phyloP scores from a whole-genome alignment of 495 filamentous ascomycete species.

The Tuber calosporum region DNA sequence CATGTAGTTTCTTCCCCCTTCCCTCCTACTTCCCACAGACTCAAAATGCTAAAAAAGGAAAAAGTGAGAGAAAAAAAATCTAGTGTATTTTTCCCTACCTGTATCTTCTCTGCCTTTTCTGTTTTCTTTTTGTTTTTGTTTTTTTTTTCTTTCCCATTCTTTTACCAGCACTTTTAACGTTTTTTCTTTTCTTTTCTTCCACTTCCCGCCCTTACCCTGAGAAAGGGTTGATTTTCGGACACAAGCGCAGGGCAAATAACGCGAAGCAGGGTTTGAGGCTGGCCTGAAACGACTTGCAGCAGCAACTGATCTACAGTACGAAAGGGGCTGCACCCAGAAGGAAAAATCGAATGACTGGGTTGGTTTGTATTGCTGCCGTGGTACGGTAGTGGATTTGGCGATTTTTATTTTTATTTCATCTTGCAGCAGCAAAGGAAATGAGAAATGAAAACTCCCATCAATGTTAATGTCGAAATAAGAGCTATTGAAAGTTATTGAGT shows the following conservation, averaged over 20 bases:
- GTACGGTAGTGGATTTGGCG: background rate
- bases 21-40: background rate
- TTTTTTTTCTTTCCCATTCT: background rate
- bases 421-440: background rate
- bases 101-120: background rate
- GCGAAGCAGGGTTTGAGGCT: constrained; percentile 4
- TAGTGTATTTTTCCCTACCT: background rate
- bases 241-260: constrained; percentile 3
- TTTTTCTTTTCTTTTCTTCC: no score
- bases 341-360: background rate
- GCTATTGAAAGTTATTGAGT: background rate
- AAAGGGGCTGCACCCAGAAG: background rate
- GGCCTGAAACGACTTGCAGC: constrained; percentile 4
- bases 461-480: background rate
- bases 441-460: background rate
- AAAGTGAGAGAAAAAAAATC: background rate
- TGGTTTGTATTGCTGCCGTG: background rate
- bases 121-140: background rate
- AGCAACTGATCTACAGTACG: background rate
- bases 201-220: background rate
- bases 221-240: constrained; percentile 1
- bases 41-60: background rate
- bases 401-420: no score
- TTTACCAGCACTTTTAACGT: background rate
- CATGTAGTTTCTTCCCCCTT: background rate